Conservation (phyloP, 768 basidiomycete genomes). For the Goffeauzyma gilvescens region DNA sequence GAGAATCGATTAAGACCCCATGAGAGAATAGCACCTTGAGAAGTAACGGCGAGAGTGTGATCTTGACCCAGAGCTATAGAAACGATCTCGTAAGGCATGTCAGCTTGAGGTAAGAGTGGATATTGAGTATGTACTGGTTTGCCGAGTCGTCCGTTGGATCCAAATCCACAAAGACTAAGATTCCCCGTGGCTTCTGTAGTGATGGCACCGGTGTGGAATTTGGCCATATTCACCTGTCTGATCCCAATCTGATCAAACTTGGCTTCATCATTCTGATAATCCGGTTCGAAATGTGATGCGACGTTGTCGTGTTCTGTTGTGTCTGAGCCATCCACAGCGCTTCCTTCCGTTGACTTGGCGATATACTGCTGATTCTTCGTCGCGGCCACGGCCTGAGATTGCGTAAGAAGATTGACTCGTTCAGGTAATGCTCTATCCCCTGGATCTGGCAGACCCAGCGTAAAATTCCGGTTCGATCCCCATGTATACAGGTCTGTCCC, state of each 20-base stretch:
- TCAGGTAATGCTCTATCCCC: conserved; percentile 66
- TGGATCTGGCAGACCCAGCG: conserved; percentile 64
- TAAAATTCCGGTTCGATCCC: conserved; percentile 75
- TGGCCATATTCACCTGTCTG: conserved; percentile 59
- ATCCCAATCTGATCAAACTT: conserved; percentile 49
- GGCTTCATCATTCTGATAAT: conserved; percentile 21
- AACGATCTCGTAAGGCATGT: conserved; percentile 41
- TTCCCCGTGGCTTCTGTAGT: conserved; percentile 58
- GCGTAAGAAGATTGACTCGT: conserved; percentile 41
- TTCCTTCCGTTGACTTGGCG: too few species aligned
- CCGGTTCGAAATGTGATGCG: conserved; percentile 19
- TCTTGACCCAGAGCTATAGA: conserved; percentile 78
- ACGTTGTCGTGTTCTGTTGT: conserved; percentile 2
- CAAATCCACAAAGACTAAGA: conserved; percentile 71
- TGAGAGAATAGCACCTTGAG: conserved; percentile 59
- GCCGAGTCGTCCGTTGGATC: conserved; percentile 66
- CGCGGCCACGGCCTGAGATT: conserved; percentile 17
- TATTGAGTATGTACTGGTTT: conserved; percentile 61
- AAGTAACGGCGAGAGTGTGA: conserved; percentile 73
- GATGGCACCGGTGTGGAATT: conserved; percentile 63
- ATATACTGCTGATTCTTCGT: too few species aligned
- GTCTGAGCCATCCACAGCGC: too few species aligned
- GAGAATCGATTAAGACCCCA: conserved; percentile 82
- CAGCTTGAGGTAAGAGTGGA: conserved; percentile 43
- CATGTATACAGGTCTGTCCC: conserved; percentile 59